Evolutionary conservation across 371 early-diverging fungal genomes (phyloP), one percentile per base, ranked within the genome.

Genomic region (Mortierella sp.): DNA sequence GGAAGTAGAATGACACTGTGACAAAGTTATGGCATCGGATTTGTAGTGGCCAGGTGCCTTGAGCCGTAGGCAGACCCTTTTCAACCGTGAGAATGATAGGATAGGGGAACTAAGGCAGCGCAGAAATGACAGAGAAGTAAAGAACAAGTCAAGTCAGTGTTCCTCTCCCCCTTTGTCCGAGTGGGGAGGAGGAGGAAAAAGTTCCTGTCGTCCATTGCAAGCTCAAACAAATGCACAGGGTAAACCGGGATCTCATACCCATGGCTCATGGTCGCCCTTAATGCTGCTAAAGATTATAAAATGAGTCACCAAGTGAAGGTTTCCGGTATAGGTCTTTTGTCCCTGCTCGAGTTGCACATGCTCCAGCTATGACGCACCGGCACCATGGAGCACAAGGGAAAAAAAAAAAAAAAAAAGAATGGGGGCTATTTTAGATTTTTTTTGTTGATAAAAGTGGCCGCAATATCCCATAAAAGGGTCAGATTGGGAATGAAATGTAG

Each of bases 11-110:
- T 7, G 89, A 89, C 44, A 96, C 68, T 73, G 89, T 90, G 68
- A 90, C 69, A 80, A 96, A 97, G 82, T 96, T 88, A 67, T 94
- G 90, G 80, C 95, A 93, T 46, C 89, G 84, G 43, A 97, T 89
- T 57, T 83, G 66, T 16, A 91, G 74, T 12, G 92, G 90, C 79
- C 88, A 86, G 18, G 83, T 81, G 29, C 86, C 86, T 14, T 66
- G 48, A 19, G 68, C 52, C 3, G 81, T 86, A 2, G 84, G 82
- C 26, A 85, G 81, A 18, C 90, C 84, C 62, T 92, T 91, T 66
- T 93, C 93, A 1, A 95, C 93, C 6, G 92, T 90, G 73, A 93
- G 92, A 23, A 97, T 89, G 51, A 95, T 87, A 23, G 97, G 92
- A 81, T 96, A 96, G 52, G 91, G 89, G 55, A 96, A 87, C 96